Base-by-base conservation (phyloP, 495 filamentous ascomycete genomes). In the Antarctomyces pellizariae region DNA sequence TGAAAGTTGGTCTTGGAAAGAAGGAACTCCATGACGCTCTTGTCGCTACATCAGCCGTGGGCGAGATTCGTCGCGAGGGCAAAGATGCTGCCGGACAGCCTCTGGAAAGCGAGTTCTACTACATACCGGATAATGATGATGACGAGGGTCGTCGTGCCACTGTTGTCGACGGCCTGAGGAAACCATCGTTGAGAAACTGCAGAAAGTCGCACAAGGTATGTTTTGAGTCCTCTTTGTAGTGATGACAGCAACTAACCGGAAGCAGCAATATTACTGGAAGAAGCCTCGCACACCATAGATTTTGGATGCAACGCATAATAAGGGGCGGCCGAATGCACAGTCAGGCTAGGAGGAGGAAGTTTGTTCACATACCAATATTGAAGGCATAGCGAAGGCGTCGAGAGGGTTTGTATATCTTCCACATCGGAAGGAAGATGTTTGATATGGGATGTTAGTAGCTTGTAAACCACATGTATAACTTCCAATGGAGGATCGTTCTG, bases 101-200 rank as follows among this genome's bases (percentile, higher is more conserved):
- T 4, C 64, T 97, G 6, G 84, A 97, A 56, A 82, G 70, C 51
- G 83, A 97, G 49, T 97, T 82, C 41, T 95, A 93, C 45, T 97
- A 97, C 44, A 62, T 93, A n/a, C 74, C 84, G 2, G 86, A 97
- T 45, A 59, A 67, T 43, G 86, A 97, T 45, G 56, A 54, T 1
- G 77, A 97, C 37, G 57, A 64, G n/a, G 64, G 66, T 38, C 62
- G 86, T 24, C 64, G 77, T 26, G 59, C 77, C 32, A 67, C 79
- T n/a, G 79, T 92, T 19, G 78, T 78, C 5, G 66, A 78, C 37
- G 74, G 79, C 29, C 52, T 91, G 39, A 57, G 82, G 25, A 90
- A 86, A 44, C 79, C 83, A 4, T 79, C 82, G 26, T 48, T 97
- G 37, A 63, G 86, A 30, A 71, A 66, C 45, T 92, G 83, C 40